A percentile compares a stretch with the other conserved stretches of the same genome.
phyloP scores from a whole-genome alignment of 2,329 filamentous ascomycete species.

The Aspergillus sp. region DNA sequence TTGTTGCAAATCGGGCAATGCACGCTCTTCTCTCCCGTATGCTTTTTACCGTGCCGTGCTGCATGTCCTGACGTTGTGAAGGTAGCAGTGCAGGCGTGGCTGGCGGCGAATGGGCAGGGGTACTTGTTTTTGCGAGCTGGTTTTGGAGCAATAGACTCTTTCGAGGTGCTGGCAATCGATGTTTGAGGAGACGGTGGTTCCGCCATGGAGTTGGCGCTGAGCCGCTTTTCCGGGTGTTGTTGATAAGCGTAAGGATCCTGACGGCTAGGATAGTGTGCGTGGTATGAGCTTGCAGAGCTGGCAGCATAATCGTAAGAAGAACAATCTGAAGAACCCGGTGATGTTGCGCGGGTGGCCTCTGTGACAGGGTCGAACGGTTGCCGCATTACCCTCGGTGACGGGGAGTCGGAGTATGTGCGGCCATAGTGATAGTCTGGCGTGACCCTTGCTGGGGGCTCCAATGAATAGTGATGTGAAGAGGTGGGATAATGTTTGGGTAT shows the following conservation, averaged over 20 bases:
- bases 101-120: constrained; percentile 62
- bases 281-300: constrained; percentile 24
- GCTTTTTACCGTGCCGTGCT: constrained; percentile 67
- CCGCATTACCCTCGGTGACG: constrained; percentile 26
- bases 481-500: constrained; percentile 23
- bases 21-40: constrained; percentile 68
- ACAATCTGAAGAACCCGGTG: constrained; percentile 34
- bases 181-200: constrained; percentile 31
- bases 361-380: constrained; percentile 26
- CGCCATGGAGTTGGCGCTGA: constrained; percentile 22
- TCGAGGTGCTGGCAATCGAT: constrained; percentile 22
- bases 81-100: constrained; percentile 59
- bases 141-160: constrained; percentile 24
- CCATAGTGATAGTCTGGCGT: constrained; percentile 21
- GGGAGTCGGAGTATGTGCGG: constrained; percentile 26
- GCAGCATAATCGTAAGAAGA: constrained; percentile 35
- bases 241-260: constrained; percentile 28
- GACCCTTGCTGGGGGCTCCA: constrained; percentile 19
- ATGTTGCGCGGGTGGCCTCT: constrained; percentile 27
- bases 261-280: constrained; percentile 26
- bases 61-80: constrained; percentile 69
- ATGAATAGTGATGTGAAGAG: constrained; percentile 22
- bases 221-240: constrained; percentile 25
- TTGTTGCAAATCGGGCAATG: constrained; percentile 67
- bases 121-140: constrained; percentile 62